Conservation (phyloP, 176 grass and related monocot genomes). For the Bromus sterilis region DNA sequence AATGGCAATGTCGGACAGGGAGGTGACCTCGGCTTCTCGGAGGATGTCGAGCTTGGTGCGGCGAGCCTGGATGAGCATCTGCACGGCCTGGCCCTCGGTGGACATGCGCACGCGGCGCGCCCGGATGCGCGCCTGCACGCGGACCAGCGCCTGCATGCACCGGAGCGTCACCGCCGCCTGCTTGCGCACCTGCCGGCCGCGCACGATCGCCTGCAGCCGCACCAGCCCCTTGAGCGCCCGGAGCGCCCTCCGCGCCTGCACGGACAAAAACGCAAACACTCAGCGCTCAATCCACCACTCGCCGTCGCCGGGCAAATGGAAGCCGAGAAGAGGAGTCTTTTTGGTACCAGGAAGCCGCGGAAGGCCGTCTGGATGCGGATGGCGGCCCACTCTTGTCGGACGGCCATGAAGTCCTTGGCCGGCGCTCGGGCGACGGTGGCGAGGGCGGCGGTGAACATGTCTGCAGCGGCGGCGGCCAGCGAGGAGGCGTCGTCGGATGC, state of each 20-base stretch:
- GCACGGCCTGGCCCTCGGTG: slow-evolving; percentile 84
- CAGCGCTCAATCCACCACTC: neutral
- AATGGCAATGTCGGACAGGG: neutral
- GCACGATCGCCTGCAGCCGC: slow-evolving; percentile 89
- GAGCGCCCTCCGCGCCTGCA: slow-evolving; percentile 65
- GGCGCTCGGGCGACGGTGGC: slow-evolving; percentile 69
- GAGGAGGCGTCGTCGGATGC: slow-evolving; percentile 61
- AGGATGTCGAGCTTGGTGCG: slow-evolving; percentile 67
- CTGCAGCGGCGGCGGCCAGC: slow-evolving; percentile 24
- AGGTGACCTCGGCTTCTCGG: slow-evolving; percentile 70
- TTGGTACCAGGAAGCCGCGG: slow-evolving; percentile 78
- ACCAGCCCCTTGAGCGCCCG: slow-evolving; percentile 78
- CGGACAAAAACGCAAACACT: neutral
- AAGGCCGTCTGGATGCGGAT: slow-evolving; percentile 95
- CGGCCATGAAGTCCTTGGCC: slow-evolving; percentile 83
- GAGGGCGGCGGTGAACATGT: slow-evolving; percentile 59
- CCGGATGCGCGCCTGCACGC: slow-evolving; percentile 90
- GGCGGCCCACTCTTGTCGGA: slow-evolving; percentile 75
- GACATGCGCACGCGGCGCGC: slow-evolving; percentile 83
- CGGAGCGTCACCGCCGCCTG: slow-evolving; percentile 91
- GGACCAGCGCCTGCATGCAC: slow-evolving; percentile 98
- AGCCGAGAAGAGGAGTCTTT: neutral
- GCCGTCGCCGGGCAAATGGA: neutral
- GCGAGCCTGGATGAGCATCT: slow-evolving; percentile 56
- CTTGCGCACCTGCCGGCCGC: slow-evolving; percentile 88